Evolutionary conservation across 2,329 filamentous ascomycete genomes (phyloP).

Genomic region (Alternaria metachromatica): DNA sequence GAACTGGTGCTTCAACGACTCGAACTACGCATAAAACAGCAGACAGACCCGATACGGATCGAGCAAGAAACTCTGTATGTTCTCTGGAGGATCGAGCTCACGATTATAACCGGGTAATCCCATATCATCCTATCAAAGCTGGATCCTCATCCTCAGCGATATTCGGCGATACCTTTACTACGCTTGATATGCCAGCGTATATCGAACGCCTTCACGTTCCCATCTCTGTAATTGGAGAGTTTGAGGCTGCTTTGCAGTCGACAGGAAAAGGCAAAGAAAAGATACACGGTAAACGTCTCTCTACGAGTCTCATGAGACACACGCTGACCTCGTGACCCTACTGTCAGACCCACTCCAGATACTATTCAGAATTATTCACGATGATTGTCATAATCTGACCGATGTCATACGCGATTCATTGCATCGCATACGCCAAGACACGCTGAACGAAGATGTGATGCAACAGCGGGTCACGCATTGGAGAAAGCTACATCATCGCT

Average conservation of each 20-base stretch:
- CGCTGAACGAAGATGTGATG: constrained; percentile 12
- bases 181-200: background rate
- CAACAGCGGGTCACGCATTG: background rate
- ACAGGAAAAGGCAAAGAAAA: background rate
- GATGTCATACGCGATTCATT: constrained; percentile 20
- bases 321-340: constrained; percentile 49
- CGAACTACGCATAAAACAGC: background rate
- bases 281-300: background rate
- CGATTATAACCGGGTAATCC: background rate
- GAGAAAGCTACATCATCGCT: background rate
- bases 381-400: constrained; percentile 14
- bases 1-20: no score
- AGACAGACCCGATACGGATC: background rate
- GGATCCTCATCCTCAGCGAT: background rate
- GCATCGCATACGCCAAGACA: constrained; percentile 23
- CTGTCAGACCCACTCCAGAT: constrained; percentile 55
- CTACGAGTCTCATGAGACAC: background rate
- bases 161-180: background rate
- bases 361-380: constrained; percentile 19
- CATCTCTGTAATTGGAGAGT: background rate
- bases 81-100: background rate
- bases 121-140: background rate
- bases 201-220: background rate
- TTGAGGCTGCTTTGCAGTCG: background rate
- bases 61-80: no score